Conservation (phyloP, 2,329 filamentous ascomycete genomes). For the Microsporum audouinii region DNA sequence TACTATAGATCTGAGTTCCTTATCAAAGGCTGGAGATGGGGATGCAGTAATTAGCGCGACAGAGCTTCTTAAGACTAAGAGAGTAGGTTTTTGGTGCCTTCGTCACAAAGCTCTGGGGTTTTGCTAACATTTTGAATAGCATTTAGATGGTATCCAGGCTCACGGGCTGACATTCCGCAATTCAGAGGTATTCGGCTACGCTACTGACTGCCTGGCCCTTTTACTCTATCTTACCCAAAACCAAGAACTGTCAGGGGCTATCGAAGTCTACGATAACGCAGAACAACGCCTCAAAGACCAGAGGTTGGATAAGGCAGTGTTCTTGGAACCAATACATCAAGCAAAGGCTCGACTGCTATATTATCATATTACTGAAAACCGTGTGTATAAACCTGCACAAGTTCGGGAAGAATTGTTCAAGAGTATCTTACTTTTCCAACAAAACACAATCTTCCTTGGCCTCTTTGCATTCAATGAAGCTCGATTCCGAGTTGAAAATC, state of each 20-base stretch:
- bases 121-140: slow-evolving; percentile 45
- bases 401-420: slow-evolving; percentile 51
- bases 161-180: slow-evolving; percentile 44
- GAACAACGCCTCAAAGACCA: slow-evolving; percentile 33
- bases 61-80: slow-evolving; percentile 29
- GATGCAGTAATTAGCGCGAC: slow-evolving; percentile 20
- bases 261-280: slow-evolving; percentile 36
- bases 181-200: slow-evolving; percentile 40
- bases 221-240: slow-evolving; percentile 52
- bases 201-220: slow-evolving; percentile 53
- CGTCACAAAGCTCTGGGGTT: not conserved
- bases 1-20: slow-evolving; percentile 23
- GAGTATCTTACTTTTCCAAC: slow-evolving; percentile 55
- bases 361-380: slow-evolving; percentile 50
- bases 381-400: slow-evolving; percentile 55
- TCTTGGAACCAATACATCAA: slow-evolving; percentile 56
- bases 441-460: slow-evolving; percentile 63
- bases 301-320: slow-evolving; percentile 22
- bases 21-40: slow-evolving; percentile 15
- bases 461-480: slow-evolving; percentile 64
- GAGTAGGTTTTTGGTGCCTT: slow-evolving; percentile 23
- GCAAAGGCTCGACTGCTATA: slow-evolving; percentile 54
- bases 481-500: slow-evolving; percentile 61
- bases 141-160: slow-evolving; percentile 45
- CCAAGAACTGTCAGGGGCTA: slow-evolving; percentile 24